Conservation (phyloP, 805 yeast species). For the Metschnikowia amazonensis region DNA sequence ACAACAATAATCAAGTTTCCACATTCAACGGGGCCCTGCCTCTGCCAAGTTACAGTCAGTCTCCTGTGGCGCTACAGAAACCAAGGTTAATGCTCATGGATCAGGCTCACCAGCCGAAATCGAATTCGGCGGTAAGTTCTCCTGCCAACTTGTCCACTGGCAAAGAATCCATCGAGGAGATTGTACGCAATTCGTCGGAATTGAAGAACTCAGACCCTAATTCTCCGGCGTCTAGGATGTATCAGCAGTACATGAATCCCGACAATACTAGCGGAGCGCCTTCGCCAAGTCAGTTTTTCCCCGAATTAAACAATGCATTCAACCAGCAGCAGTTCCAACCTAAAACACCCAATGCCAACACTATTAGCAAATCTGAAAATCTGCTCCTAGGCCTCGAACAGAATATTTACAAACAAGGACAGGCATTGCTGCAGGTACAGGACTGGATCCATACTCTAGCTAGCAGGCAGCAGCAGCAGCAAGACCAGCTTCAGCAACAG, state of each 20-base stretch:
- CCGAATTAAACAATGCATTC: constrained; percentile 26
- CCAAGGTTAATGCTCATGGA: constrained; percentile 42
- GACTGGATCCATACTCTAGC: constrained; percentile 47
- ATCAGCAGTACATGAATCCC: constrained; percentile 30
- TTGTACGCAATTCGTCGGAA: constrained; percentile 14
- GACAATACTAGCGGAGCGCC: constrained; percentile 21
- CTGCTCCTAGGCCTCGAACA: constrained; percentile 39
- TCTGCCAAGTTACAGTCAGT: constrained; percentile 9
- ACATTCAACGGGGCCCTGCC: constrained; percentile 16
- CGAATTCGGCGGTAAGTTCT: constrained; percentile 4
- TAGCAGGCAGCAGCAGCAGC: constrained; percentile 18
- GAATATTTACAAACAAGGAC: constrained; percentile 47
- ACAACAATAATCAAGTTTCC: constrained; percentile 22
- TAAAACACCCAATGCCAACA: background rate
- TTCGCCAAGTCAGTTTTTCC: constrained; percentile 33
- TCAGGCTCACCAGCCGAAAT: constrained; percentile 27
- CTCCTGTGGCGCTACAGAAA: constrained; percentile 11
- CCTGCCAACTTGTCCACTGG: constrained; percentile 13
- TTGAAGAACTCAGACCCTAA: constrained; percentile 8
- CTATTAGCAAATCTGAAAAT: background rate
- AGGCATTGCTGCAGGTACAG: constrained; percentile 51
- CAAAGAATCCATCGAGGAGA: constrained; percentile 18
- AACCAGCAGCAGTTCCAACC: background rate
- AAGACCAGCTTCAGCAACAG: constrained; percentile 17
- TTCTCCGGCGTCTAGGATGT: constrained; percentile 26